A percentile compares a stretch with the other conserved stretches of the same genome.
Evolutionary conservation across 2,329 filamentous ascomycete species (phyloP).

Genomic region (Sclerotinia borealis): DNA sequence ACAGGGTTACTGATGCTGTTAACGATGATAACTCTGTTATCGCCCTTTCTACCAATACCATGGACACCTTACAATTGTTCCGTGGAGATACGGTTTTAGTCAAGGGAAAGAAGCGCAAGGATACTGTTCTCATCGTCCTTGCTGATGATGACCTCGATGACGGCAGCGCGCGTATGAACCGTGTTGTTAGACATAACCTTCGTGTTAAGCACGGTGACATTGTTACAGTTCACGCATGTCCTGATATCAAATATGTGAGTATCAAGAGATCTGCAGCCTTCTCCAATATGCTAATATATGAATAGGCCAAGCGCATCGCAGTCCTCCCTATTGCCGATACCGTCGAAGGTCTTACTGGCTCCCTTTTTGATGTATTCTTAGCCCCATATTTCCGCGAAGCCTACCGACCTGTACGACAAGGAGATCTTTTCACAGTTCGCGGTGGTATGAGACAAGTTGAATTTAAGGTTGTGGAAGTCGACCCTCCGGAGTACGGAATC

Average conservation of each 20-base stretch:
- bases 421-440: constrained; percentile 93
- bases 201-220: constrained; percentile 98
- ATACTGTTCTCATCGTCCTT: constrained; percentile 95
- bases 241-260: constrained; percentile 99
- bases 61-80: constrained; percentile 98
- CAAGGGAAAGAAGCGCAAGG: constrained; percentile 99
- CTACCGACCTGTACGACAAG: constrained; percentile 94
- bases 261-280: neutral
- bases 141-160: constrained; percentile 98
- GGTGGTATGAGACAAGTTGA: constrained; percentile 99
- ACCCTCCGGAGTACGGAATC: constrained; percentile 96
- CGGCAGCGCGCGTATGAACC: constrained; percentile 94
- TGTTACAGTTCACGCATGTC: constrained; percentile 94
- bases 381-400: constrained; percentile 99
- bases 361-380: constrained; percentile 97
- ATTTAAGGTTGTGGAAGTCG: constrained; percentile 99
- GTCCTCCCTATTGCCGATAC: constrained; percentile 98
- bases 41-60: constrained; percentile 94
- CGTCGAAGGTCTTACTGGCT: constrained; percentile 94
- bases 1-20: constrained; percentile 90
- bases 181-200: constrained; percentile 96
- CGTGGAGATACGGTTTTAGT: constrained; percentile 96
- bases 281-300: constrained; percentile 22
- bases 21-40: constrained; percentile 99
- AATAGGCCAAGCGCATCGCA: constrained; percentile 93